Evolutionary conservation across 1,284 basidiomycete species (phyloP).

Genomic region (Rhodofomes roseus): DNA sequence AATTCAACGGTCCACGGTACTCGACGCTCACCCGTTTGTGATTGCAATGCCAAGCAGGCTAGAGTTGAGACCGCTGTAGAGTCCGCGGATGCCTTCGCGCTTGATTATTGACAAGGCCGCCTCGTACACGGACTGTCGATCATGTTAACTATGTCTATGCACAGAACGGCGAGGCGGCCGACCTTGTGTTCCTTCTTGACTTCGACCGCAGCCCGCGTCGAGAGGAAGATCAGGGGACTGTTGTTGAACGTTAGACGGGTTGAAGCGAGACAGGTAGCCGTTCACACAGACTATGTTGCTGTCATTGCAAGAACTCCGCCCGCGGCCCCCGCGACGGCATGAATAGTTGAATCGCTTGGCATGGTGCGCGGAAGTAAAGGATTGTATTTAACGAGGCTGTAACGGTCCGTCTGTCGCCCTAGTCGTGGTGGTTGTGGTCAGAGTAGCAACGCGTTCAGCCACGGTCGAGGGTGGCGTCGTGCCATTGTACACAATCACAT

Average conservation of each 20-base stretch:
- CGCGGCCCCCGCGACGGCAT: conserved; percentile 85
- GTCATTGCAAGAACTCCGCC: conserved; percentile 92
- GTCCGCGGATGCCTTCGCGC: conserved; percentile 80
- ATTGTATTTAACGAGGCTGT: too few relatives aligned
- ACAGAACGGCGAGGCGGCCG: too few relatives aligned
- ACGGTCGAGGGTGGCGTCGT: neutral
- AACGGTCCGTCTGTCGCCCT: neutral
- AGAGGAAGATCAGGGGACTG: conserved; percentile 90
- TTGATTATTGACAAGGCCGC: conserved; percentile 76
- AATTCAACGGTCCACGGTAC: neutral
- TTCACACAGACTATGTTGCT: conserved; percentile 66
- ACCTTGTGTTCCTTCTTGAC: conserved; percentile 77
- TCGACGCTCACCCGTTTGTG: conserved; percentile 73
- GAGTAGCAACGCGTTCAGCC: neutral
- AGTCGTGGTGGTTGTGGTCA: neutral
- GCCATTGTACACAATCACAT: neutral
- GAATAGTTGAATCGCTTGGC: conserved; percentile 83
- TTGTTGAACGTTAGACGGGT: conserved; percentile 7
- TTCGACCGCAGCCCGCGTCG: conserved; percentile 91
- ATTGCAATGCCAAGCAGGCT: conserved; percentile 90
- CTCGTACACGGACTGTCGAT: conserved; percentile 46
- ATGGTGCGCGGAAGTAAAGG: conserved; percentile 19
- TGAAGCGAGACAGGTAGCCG: neutral
- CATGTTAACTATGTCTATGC: neutral
- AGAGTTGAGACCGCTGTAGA: conserved; percentile 88